These are phyloP conservation scores for Aspergillus carlsbadensis DNA, from an alignment of 495 filamentous ascomycete species.

Conservation along the genomic window DNA sequence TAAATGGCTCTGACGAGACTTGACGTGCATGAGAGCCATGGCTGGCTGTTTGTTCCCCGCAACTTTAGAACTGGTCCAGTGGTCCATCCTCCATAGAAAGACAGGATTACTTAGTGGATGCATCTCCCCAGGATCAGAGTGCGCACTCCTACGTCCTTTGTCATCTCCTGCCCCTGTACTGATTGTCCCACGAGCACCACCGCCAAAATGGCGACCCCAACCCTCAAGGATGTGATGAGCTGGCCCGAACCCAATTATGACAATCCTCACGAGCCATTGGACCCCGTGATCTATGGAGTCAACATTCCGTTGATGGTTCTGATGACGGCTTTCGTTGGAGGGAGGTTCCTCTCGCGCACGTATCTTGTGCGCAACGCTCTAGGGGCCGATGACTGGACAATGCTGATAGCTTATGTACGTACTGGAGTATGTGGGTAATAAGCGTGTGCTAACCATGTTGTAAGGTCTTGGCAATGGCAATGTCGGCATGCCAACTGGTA, in stretches of 20 bases:
- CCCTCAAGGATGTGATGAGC: background rate
- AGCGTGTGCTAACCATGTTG: background rate
- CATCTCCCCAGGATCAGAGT: too few species aligned
- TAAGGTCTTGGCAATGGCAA: constrained; percentile 1
- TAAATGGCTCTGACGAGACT: too few species aligned
- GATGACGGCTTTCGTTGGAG: constrained; percentile 1
- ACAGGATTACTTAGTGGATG: too few species aligned
- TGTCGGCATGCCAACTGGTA: background rate
- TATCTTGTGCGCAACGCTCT: constrained; percentile 5
- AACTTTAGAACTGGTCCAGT: background rate
- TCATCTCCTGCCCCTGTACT: background rate
- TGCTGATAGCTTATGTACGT: constrained; percentile 4
- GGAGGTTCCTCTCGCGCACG: background rate
- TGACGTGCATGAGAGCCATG: too few species aligned
- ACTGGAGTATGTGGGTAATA: too few species aligned
- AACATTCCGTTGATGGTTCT: constrained; percentile 1
- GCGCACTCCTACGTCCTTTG: too few species aligned
- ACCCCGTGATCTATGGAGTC: constrained; percentile 2
- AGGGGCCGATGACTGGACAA: constrained; percentile 8
- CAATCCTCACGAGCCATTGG: constrained; percentile 1
- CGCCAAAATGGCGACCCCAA: background rate
- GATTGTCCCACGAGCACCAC: background rate
- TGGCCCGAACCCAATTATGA: constrained; percentile 4
- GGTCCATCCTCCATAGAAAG: background rate
- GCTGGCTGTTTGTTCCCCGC: too few species aligned